Evolutionary conservation across 345 rosid species (phyloP).

Genomic region (Syzygium aromaticum): DNA sequence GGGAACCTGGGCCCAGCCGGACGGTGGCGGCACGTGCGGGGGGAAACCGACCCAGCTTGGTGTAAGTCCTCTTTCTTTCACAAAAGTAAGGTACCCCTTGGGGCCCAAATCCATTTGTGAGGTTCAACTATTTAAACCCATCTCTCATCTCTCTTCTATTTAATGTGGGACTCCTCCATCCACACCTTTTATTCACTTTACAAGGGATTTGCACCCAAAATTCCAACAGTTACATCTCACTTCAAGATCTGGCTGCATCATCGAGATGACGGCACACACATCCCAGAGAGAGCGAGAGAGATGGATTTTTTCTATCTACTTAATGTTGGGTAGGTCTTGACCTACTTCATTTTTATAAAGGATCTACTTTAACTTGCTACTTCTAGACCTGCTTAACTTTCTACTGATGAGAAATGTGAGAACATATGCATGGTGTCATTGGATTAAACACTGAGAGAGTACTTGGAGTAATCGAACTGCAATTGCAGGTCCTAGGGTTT

Average conservation of each 20-base stretch:
- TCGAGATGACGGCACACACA: background rate
- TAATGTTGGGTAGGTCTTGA: background rate
- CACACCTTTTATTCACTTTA: too few relatives aligned
- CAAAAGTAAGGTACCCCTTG: too few relatives aligned
- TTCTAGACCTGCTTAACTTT: background rate
- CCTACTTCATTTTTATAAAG: background rate
- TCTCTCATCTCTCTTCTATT: too few relatives aligned
- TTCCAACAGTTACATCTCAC: too few relatives aligned
- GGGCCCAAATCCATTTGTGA: too few relatives aligned
- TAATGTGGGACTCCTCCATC: too few relatives aligned
- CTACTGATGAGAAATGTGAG: background rate
- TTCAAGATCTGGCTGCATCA: background rate
- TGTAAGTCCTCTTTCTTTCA: too few relatives aligned
- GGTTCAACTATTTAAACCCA: too few relatives aligned
- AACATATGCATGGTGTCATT: background rate
- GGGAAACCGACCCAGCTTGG: too few relatives aligned
- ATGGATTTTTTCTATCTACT: background rate
- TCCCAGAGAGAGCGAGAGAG: background rate
- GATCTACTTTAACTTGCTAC: background rate
- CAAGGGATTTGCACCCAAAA: too few relatives aligned
- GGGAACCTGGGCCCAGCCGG: too few relatives aligned
- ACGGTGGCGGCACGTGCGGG: too few relatives aligned
- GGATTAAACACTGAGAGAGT: background rate
- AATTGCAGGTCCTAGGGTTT: background rate
- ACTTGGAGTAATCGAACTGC: background rate